phyloP scores from a whole-genome alignment of 2,329 filamentous ascomycete species.

The Beauveria bassiana region DNA sequence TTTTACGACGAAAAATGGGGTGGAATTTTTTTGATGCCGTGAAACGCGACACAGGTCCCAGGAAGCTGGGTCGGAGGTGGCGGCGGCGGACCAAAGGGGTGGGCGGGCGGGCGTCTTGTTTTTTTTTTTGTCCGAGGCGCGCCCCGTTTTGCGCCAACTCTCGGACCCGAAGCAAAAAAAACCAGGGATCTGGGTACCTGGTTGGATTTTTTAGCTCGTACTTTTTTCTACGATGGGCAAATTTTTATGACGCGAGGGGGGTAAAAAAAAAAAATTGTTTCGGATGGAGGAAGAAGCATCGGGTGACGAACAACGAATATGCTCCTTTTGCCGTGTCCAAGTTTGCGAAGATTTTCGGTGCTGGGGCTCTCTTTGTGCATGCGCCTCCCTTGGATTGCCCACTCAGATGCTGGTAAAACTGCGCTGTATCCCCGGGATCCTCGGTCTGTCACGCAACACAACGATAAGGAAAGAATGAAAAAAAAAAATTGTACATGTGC shows the following conservation, averaged over 20 bases:
- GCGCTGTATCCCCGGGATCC: neutral
- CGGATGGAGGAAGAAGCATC: neutral
- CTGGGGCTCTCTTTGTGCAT: neutral
- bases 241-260: neutral
- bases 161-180: neutral
- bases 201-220: too few relatives aligned
- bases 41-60: conserved; percentile 4
- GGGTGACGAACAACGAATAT: neutral
- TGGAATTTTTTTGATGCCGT: conserved; percentile 6
- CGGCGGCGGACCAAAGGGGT: neutral
- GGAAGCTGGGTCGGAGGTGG: neutral
- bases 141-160: neutral
- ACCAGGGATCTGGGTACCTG: neutral
- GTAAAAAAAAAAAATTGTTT: neutral
- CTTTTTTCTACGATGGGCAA: neutral
- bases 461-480: neutral
- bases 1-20: neutral
- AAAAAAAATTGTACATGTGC: neutral
- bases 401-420: neutral
- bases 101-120: neutral
- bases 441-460: conserved; percentile 9
- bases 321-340: neutral
- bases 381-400: neutral
- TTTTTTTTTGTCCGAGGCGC: neutral
- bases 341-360: conserved; percentile 4